Evolutionary conservation across 768 basidiomycete species (phyloP), one percentile per base, ranked within the genome.

Genomic region (Mycena galopus): DNA sequence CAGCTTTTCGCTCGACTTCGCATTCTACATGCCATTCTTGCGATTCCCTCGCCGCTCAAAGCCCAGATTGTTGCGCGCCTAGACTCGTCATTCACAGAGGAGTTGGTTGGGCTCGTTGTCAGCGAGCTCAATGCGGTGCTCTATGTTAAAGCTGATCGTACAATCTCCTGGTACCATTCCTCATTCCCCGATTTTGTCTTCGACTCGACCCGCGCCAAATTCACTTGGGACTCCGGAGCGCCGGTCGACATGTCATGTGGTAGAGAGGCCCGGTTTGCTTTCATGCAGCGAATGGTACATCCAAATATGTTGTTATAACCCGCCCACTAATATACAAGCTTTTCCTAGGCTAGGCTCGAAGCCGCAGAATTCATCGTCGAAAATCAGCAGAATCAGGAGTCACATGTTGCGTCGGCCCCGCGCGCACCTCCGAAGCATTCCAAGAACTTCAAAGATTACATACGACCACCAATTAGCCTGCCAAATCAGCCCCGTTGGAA

Each of bases 151-250:
- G 33, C 57, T 23, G 58, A 76, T 14, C 35, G 47, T 9, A 62
- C 23, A 1, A 60, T 78, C 16, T 69, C 74, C 35, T 79, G 67
- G 69, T 77, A 77, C 58, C 77, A 79, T 60, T 67, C 76, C 25
- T 78, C 77, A 9, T 78, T 77, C 44, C 69, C 69, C 16, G 77
- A 79, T 39, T 78, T 78, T 50, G 67, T 79, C 16, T 76, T 74
- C 47, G 33, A 61, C 64, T 55, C 68, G 14, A 30, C 33, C 9
- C 72, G 74, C 23, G 73, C 76, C 25, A 61, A 37, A 30, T 73
- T 73, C 29, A 58, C 21, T 44, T 39, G 23, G 17, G 39, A 33
- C 14, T 11, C 27, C 19, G 7, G 35, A 35, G 8, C 17, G 32
- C 32, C 30, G 32, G 32, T 33, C 44, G 16, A 37, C 16, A 65